Evolutionary conservation across 345 rosid species (phyloP).

Genomic region (Geranium brycei): DNA sequence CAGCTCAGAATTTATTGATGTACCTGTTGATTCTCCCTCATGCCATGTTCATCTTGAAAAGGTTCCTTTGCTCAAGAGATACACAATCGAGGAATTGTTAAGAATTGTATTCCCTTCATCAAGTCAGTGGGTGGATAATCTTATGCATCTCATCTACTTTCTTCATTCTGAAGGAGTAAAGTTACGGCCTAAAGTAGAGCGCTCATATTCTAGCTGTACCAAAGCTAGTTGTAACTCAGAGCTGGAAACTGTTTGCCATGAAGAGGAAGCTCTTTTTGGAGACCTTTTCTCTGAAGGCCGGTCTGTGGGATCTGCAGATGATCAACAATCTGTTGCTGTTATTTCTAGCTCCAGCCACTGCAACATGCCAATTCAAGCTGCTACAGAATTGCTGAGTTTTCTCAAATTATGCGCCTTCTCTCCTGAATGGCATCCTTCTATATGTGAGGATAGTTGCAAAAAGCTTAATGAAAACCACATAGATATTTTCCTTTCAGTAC

Average conservation of each 20-base stretch:
- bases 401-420: slow-evolving; percentile 59
- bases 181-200: slow-evolving; percentile 52
- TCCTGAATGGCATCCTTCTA: slow-evolving; percentile 50
- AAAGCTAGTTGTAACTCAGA: slow-evolving; percentile 54
- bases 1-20: slow-evolving; percentile 23
- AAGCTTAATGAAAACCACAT: slow-evolving; percentile 48
- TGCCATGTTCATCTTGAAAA: slow-evolving; percentile 39
- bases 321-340: slow-evolving; percentile 48
- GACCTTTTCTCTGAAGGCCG: slow-evolving; percentile 88
- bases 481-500: slow-evolving; percentile 60
- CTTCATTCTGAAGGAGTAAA: slow-evolving; percentile 77
- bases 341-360: slow-evolving; percentile 30
- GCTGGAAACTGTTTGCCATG: slow-evolving; percentile 70
- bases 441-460: slow-evolving; percentile 63
- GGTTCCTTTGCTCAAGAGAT: slow-evolving; percentile 55
- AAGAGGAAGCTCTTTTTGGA: slow-evolving; percentile 93
- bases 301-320: slow-evolving; percentile 61
- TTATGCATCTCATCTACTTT: slow-evolving; percentile 52
- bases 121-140: slow-evolving; percentile 64
- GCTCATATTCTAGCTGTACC: slow-evolving; percentile 40
- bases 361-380: slow-evolving; percentile 78
- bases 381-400: slow-evolving; percentile 57
- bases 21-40: slow-evolving; percentile 27
- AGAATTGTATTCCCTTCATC: slow-evolving; percentile 59
- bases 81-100: slow-evolving; percentile 46